phyloP scores from a whole-genome alignment of 108 stramenopile species.

The Pseudonitzschia pungens region DNA sequence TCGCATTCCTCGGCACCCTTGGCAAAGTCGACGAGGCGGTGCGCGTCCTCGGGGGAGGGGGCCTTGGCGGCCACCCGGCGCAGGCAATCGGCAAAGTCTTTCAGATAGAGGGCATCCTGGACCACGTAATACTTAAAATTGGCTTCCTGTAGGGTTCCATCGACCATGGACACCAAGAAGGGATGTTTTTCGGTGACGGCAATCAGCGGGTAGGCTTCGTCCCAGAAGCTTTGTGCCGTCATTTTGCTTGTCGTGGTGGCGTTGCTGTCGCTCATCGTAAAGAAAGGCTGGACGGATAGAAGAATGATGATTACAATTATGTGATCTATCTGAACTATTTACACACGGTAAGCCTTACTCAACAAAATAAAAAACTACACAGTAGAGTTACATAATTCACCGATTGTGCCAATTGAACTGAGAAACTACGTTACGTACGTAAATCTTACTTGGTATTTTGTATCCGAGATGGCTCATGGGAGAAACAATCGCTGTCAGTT shows the following conservation, averaged over 20 bases:
- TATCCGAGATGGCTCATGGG: too few relatives aligned
- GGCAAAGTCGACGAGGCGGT: slow-evolving; percentile 64
- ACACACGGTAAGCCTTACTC: too few relatives aligned
- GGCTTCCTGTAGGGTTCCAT: slow-evolving; percentile 56
- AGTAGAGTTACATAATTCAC: too few relatives aligned
- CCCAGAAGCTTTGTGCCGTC: slow-evolving; percentile 68
- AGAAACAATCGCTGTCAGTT: too few relatives aligned
- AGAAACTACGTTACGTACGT: too few relatives aligned
- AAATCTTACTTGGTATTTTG: too few relatives aligned
- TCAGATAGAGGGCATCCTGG: slow-evolving; percentile 78
- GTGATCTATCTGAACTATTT: too few relatives aligned
- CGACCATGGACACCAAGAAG: slow-evolving; percentile 83
- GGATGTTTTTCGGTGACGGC: slow-evolving; percentile 74
- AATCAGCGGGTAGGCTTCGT: slow-evolving; percentile 60
- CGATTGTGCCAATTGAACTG: too few relatives aligned
- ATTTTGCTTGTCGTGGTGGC: neutral
- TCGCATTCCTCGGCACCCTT: slow-evolving; percentile 74
- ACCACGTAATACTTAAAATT: slow-evolving; percentile 81
- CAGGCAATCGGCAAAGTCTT: slow-evolving; percentile 72
- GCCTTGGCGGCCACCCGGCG: slow-evolving; percentile 48
- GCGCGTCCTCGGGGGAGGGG: slow-evolving; percentile 34
- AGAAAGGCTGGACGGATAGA: neutral
- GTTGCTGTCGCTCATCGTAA: neutral
- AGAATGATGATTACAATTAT: too few relatives aligned
- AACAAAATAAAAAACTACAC: too few relatives aligned